Conservation (phyloP, 306 rosid genomes). For the Trifolium fragiferum region DNA sequence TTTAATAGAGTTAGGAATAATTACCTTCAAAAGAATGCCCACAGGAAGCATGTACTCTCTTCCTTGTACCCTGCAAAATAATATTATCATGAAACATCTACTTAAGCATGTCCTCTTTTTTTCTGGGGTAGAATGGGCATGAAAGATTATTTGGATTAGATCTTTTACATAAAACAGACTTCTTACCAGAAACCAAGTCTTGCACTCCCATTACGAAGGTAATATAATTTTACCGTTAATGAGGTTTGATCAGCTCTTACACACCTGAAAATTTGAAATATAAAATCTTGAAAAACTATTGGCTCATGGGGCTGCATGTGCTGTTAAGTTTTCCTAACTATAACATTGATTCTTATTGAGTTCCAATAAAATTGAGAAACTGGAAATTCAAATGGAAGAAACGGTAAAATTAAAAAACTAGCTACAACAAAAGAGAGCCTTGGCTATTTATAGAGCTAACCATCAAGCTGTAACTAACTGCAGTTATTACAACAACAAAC, state of each 20-base stretch:
- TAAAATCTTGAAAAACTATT: constrained; percentile 21
- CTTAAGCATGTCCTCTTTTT: not conserved
- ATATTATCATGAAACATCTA: constrained; percentile 26
- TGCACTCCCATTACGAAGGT: constrained; percentile 89
- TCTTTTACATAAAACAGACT: constrained; percentile 38
- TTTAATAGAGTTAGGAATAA: constrained; percentile 28
- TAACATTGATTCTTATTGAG: not conserved
- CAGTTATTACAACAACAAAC: not conserved
- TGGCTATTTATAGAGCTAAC: not conserved
- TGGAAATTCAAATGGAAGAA: not conserved
- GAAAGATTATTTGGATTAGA: not conserved
- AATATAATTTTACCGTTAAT: constrained; percentile 71
- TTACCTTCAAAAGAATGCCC: constrained; percentile 85
- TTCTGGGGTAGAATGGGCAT: not conserved
- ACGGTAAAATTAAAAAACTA: not conserved
- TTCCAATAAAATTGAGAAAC: not conserved
- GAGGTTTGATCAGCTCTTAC: constrained; percentile 86
- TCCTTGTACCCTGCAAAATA: constrained; percentile 77
- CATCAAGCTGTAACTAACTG: not conserved
- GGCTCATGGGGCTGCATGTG: not conserved
- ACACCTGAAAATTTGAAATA: constrained; percentile 59
- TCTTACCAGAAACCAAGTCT: constrained; percentile 92
- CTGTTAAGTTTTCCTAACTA: not conserved
- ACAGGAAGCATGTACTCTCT: constrained; percentile 93
- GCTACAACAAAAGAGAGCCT: not conserved